A percentile compares a stretch with the other conserved stretches of the same genome.
Evolutionary conservation across 805 yeast genomes (phyloP).

Genomic region (Saccharomycopsis lassenensis): DNA sequence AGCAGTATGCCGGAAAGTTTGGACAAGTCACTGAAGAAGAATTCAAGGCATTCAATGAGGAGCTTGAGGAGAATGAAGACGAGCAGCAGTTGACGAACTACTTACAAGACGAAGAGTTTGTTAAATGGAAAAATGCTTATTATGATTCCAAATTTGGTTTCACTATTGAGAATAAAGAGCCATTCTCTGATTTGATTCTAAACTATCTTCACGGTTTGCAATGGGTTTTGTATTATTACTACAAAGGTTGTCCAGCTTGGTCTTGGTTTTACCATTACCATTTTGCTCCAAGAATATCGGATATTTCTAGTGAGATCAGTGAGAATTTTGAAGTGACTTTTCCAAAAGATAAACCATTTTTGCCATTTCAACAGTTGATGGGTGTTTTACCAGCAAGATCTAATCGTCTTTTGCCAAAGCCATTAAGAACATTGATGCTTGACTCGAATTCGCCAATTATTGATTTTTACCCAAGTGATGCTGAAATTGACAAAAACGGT

Average conservation of each 20-base stretch:
- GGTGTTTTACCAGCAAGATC: constrained; percentile 95
- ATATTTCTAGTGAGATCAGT: constrained; percentile 58
- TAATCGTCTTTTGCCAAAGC: constrained; percentile 60
- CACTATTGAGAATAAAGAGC: constrained; percentile 46
- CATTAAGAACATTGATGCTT: constrained; percentile 73
- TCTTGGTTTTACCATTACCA: constrained; percentile 87
- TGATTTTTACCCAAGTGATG: constrained; percentile 85
- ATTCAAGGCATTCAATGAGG: constrained; percentile 21
- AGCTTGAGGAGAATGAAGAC: constrained; percentile 27
- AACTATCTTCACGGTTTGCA: constrained; percentile 91
- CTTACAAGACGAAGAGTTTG: constrained; percentile 63
- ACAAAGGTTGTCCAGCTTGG: constrained; percentile 90
- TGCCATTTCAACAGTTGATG: constrained; percentile 94
- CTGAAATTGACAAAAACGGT: constrained; percentile 84
- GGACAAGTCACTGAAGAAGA: constrained; percentile 48
- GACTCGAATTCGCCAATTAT: constrained; percentile 77
- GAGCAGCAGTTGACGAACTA: constrained; percentile 32
- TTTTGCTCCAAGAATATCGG: constrained; percentile 91
- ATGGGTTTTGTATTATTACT: constrained; percentile 91
- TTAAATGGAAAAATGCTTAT: constrained; percentile 76
- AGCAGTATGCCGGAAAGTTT: constrained; percentile 53
- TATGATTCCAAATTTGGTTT: constrained; percentile 74
- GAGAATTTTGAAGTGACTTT: constrained; percentile 46
- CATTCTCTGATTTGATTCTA: constrained; percentile 52
- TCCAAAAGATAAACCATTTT: constrained; percentile 67